Evolutionary conservation across 2,329 filamentous ascomycete species (phyloP), one percentile per base, ranked within the genome.

Genomic region (Arthrobotrys pseudoclavata): DNA sequence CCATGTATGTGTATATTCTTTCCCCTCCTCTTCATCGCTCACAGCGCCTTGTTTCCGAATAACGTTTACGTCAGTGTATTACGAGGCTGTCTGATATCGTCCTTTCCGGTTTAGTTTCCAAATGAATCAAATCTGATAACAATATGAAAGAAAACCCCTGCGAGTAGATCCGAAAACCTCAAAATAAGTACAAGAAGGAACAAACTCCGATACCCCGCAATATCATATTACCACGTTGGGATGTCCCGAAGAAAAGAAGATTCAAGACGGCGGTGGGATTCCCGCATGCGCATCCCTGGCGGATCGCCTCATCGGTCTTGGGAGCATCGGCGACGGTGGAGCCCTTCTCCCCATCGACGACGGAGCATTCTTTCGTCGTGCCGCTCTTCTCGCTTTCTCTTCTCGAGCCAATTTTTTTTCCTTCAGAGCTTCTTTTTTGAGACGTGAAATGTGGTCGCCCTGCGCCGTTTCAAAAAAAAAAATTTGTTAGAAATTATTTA

Each of bases 1-100:
- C 50, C 64, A 57, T 57, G 45, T 34, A 24, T 60, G 55, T 60
- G 52, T 68, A 68, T 67, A 67, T 55, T 57, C 20, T 31, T 37
- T 7, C 26, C 12, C 9, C 31, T 57, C 18, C 22, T 40, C 9
- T 24, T 50, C 10, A 3, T 50, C 12, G 13, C 20, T 24, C 5
- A 20, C 6, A 45, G 42, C 42, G 42, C 13, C 26, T 24, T 50
- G 18, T 20, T 37, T 22, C 2, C 40, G 29, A n/a, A 48, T 24
- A 52, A 34, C n/a, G 6, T 69, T 5, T 15, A 50, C 7, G 26
- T 57, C 34, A 7, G 18, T 70, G 55, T 62, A 53, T 47, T 47
- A 70, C 53, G 60, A 66, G 29, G 9, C 18, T 57, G 9, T 57
- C 15, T 22, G 26, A 57, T 57, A 57, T 57, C 12, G 7, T 34